These are phyloP conservation scores for Tulasnella sp. DNA, from an alignment of 768 basidiomycete species.

Conservation along the genomic window DNA sequence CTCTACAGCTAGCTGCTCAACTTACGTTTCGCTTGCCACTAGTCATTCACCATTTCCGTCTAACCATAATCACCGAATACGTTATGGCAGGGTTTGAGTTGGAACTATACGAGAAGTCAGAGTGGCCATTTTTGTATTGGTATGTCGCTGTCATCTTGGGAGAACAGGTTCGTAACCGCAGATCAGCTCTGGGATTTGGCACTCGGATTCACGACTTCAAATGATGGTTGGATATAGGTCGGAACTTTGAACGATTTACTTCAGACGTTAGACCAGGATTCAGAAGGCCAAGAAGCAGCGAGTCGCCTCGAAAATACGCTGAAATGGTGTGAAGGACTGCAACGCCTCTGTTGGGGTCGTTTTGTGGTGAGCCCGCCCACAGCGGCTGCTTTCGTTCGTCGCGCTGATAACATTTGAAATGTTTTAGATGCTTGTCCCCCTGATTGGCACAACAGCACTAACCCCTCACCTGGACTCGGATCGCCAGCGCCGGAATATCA, in stretches of 20 bases:
- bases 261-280: not conserved
- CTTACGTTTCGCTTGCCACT: slow-evolving; percentile 45
- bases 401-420: not conserved
- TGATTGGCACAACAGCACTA: not conserved
- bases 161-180: not conserved
- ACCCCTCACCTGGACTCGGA: slow-evolving; percentile 15
- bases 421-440: slow-evolving; percentile 4
- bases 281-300: not conserved
- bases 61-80: slow-evolving; percentile 60
- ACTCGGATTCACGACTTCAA: not conserved
- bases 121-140: slow-evolving; percentile 74
- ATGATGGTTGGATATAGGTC: not conserved
- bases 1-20: slow-evolving; percentile 30
- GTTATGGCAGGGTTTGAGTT: slow-evolving; percentile 72
- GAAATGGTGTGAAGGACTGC: slow-evolving; percentile 14
- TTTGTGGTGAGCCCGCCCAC: not conserved
- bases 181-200: not conserved
- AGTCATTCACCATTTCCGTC: slow-evolving; percentile 54
- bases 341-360: not conserved
- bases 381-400: not conserved
- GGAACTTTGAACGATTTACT: slow-evolving; percentile 1
- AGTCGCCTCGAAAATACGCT: not conserved
- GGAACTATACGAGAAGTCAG: slow-evolving; percentile 63
- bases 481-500: slow-evolving; percentile 19
- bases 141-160: slow-evolving; percentile 37